phyloP scores from a whole-genome alignment of 2,329 filamentous ascomycete genomes.

The Bipolaris gigantea region DNA sequence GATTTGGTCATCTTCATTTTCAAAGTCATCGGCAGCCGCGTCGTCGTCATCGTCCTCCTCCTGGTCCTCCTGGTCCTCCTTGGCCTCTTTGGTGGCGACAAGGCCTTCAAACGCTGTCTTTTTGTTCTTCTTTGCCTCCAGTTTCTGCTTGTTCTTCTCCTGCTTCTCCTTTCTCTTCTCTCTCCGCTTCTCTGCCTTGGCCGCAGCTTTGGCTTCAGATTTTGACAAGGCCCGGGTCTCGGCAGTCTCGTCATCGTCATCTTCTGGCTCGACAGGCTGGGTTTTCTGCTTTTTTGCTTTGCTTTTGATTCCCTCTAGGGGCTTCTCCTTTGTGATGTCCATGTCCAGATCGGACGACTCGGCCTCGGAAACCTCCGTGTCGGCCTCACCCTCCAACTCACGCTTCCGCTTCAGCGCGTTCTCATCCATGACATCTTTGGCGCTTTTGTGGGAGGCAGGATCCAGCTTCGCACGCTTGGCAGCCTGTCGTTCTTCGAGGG shows the following conservation, averaged over 20 bases:
- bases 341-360: constrained; percentile 41
- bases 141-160: constrained; percentile 45
- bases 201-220: constrained; percentile 44
- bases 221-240: constrained; percentile 45
- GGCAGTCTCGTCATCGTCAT: constrained; percentile 42
- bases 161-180: constrained; percentile 52
- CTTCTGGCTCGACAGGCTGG: constrained; percentile 24
- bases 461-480: constrained; percentile 83
- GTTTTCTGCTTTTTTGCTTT: constrained; percentile 51
- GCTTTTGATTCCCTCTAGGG: constrained; percentile 43
- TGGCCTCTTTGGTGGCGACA: constrained; percentile 25
- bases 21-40: constrained; percentile 25
- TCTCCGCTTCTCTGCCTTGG: constrained; percentile 50
- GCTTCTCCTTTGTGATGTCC: constrained; percentile 43
- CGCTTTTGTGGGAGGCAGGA: constrained; percentile 85
- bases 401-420: constrained; percentile 73
- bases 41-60: constrained; percentile 27
- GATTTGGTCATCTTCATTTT: constrained; percentile 37
- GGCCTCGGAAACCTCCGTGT: constrained; percentile 47
- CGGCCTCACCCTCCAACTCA: constrained; percentile 61
- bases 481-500: constrained; percentile 70
- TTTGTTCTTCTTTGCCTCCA: constrained; percentile 32
- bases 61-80: constrained; percentile 29
- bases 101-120: constrained; percentile 36
- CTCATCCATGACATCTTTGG: constrained; percentile 91